A percentile compares a stretch with the other conserved stretches of the same genome.
Evolutionary conservation across 805 yeast species (phyloP).

Genomic region (Kluyveromyces dobzhanskii): DNA sequence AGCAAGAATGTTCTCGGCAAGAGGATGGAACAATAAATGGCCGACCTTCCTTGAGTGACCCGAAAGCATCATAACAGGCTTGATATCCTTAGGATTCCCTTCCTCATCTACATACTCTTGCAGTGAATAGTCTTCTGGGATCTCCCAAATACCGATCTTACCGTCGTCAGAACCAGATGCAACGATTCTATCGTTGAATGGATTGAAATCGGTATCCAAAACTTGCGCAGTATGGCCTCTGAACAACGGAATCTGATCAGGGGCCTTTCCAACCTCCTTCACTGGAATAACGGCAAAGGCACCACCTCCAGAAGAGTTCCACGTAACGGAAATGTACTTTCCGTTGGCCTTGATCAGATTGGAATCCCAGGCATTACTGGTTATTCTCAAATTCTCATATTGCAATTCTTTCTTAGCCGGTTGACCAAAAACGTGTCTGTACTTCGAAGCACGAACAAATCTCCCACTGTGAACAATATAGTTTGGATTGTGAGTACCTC

Average conservation of each 20-base stretch:
- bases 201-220: conserved; percentile 91
- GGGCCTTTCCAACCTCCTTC: conserved; percentile 80
- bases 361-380: conserved; percentile 95
- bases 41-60: conserved; percentile 97
- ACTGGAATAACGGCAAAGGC: conserved; percentile 92
- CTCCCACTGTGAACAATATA: conserved; percentile 44
- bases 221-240: conserved; percentile 96
- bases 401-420: conserved; percentile 46
- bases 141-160: conserved; percentile 75
- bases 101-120: conserved; percentile 46
- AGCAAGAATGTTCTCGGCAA: conserved; percentile 78
- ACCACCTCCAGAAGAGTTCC: conserved; percentile 97
- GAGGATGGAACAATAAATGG: conserved; percentile 82
- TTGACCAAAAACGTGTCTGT: conserved; percentile 94
- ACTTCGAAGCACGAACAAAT: conserved; percentile 94
- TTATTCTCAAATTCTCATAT: conserved; percentile 49
- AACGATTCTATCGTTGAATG: conserved; percentile 67
- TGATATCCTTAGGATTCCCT: conserved; percentile 57
- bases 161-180: conserved; percentile 81
- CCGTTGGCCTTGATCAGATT: conserved; percentile 84
- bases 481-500: background rate
- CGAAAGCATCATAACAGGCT: conserved; percentile 57
- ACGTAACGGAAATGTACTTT: conserved; percentile 74
- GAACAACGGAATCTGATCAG: conserved; percentile 87
- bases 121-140: conserved; percentile 75